Conservation (phyloP, 176 grass and related monocot species). For the Aegilops tauschii region DNA sequence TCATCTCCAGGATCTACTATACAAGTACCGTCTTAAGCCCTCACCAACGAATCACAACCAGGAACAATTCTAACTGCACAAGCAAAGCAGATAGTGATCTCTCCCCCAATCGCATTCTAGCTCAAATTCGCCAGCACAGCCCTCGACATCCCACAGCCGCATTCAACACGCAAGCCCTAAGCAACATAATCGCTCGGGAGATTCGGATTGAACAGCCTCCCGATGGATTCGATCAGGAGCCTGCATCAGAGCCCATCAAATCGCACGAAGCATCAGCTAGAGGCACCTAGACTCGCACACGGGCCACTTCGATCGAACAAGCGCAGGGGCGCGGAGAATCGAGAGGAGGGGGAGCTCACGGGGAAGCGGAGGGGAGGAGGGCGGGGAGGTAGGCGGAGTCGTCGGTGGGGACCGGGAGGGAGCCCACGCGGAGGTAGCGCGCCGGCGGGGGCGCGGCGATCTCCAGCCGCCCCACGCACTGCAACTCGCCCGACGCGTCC, state of each 20-base stretch:
- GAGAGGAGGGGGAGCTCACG: conserved; percentile 32
- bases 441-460: conserved; percentile 72
- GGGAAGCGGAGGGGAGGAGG: conserved; percentile 62
- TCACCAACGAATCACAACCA: conserved; percentile 4
- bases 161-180: conserved; percentile 15
- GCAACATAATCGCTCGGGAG: not conserved
- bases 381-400: conserved; percentile 60
- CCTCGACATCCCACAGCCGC: not conserved
- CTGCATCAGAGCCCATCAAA: conserved; percentile 1
- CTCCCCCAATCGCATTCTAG: not conserved
- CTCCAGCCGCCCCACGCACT: conserved; percentile 92
- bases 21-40: not conserved
- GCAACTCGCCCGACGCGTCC: conserved; percentile 68
- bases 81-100: not conserved
- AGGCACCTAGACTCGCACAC: not conserved
- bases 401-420: conserved; percentile 92
- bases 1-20: not conserved
- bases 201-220: not conserved
- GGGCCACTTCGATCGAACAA: not conserved
- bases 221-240: not conserved
- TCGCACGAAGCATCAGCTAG: conserved; percentile 6
- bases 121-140: not conserved
- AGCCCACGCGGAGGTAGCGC: conserved; percentile 79
- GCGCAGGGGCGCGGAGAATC: not conserved
- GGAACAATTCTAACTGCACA: not conserved